Evolutionary conservation across 2,329 filamentous ascomycete genomes (phyloP).

Genomic region (Colletotrichum trifolii): DNA sequence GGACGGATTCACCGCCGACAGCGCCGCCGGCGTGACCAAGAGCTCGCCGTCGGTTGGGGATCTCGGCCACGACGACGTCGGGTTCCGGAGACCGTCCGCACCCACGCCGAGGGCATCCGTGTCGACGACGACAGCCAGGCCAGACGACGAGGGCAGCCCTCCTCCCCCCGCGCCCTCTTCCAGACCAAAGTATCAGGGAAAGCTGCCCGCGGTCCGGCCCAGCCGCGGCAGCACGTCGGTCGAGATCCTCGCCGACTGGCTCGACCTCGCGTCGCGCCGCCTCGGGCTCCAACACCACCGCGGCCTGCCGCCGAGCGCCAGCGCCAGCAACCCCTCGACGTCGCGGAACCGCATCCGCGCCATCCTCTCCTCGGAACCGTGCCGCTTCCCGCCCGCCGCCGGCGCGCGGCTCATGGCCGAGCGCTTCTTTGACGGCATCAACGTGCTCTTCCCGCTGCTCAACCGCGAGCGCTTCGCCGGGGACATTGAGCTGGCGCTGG

Average conservation of each 20-base stretch:
- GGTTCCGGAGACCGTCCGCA: no score
- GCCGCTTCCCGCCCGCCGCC: slow-evolving; percentile 6
- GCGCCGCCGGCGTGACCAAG: background rate
- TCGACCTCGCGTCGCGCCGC: slow-evolving; percentile 29
- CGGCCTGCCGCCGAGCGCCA: slow-evolving; percentile 2
- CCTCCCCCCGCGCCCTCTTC: no score
- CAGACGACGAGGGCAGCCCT: background rate
- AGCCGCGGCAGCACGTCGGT: slow-evolving; percentile 30
- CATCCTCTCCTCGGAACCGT: slow-evolving; percentile 17
- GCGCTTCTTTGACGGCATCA: slow-evolving; percentile 21
- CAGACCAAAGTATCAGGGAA: slow-evolving; percentile 24
- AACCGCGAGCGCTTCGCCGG: slow-evolving; percentile 11
- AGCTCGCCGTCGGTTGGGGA: slow-evolving; percentile 1
- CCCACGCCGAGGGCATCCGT: background rate
- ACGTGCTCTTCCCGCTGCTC: slow-evolving; percentile 22
- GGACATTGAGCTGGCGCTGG: slow-evolving; percentile 20
- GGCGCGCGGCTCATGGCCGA: slow-evolving; percentile 14
- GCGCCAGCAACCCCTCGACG: background rate
- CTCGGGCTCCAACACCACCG: slow-evolving; percentile 21
- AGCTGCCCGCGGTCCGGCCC: slow-evolving; percentile 26
- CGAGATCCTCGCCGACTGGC: slow-evolving; percentile 32
- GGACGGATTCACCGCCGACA: background rate
- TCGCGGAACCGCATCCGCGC: background rate
- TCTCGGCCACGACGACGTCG: background rate
- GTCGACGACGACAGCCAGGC: background rate